phyloP scores from a whole-genome alignment of 306 rosid species.

The Trifolium subterraneum region DNA sequence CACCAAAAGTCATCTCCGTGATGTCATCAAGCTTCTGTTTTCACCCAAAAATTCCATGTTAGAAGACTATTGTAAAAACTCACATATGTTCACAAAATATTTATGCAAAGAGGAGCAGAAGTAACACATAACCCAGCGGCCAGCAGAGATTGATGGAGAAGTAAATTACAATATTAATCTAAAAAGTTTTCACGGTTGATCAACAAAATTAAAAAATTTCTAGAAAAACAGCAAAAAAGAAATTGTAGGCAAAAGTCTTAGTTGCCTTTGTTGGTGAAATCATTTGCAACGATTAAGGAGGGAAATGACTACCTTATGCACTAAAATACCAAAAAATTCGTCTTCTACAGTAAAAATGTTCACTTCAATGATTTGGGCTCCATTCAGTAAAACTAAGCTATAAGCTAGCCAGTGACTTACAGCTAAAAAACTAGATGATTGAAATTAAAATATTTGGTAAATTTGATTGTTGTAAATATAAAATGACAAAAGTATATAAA shows the following conservation, averaged over 20 bases:
- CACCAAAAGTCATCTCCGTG: slow-evolving; percentile 94
- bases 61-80: slow-evolving; percentile 15
- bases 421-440: no score
- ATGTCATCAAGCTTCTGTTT: slow-evolving; percentile 98
- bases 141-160: slow-evolving; percentile 16
- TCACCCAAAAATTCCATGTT: slow-evolving; percentile 30
- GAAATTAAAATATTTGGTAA: no score
- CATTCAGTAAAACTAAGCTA: no score
- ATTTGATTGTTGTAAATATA: no score
- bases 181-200: not conserved
- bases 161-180: slow-evolving; percentile 7
- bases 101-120: slow-evolving; percentile 12
- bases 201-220: slow-evolving; percentile 20
- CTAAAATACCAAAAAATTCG: no score
- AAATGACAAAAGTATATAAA: no score
- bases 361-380: no score
- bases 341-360: no score
- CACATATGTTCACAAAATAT: slow-evolving; percentile 11
- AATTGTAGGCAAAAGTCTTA: not conserved
- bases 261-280: not conserved
- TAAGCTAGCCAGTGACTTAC: no score
- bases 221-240: slow-evolving; percentile 12
- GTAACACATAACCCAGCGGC: slow-evolving; percentile 1
- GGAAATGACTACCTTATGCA: no score
- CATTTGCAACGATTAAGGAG: not conserved